Conservation (phyloP, 2,329 filamentous ascomycete genomes). For the Botrytis squamosa region DNA sequence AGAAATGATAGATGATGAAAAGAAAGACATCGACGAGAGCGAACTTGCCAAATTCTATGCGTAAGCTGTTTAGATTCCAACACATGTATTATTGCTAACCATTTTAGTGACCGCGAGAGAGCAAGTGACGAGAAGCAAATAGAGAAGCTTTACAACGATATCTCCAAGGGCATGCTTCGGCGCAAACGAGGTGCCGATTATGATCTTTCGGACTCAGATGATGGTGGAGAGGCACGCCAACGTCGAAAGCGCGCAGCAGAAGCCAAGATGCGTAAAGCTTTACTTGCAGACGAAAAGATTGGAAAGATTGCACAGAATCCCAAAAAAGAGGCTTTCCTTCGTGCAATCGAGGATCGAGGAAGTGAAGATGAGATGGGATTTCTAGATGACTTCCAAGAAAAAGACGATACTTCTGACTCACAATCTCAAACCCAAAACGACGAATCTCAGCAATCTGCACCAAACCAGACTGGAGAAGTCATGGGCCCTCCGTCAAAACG, state of each 20-base stretch:
- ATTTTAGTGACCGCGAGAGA: constrained; percentile 70
- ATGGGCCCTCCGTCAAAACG: constrained; percentile 40
- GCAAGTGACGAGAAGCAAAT: constrained; percentile 81
- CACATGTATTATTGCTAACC: constrained; percentile 17
- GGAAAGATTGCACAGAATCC: constrained; percentile 87
- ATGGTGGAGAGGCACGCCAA: constrained; percentile 73
- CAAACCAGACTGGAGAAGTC: constrained; percentile 49
- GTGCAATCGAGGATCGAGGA: constrained; percentile 80
- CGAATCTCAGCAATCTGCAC: constrained; percentile 43
- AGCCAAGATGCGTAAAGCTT: constrained; percentile 84
- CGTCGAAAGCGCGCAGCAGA: constrained; percentile 85
- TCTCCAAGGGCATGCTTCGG: constrained; percentile 83
- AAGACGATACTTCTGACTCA: constrained; percentile 42
- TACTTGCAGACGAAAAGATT: constrained; percentile 85
- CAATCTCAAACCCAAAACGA: constrained; percentile 43
- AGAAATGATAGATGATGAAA: constrained; percentile 88
- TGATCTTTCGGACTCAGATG: constrained; percentile 87
- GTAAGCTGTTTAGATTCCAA: constrained; percentile 54
- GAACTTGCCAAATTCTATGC: constrained; percentile 84
- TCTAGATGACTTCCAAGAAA: constrained; percentile 53
- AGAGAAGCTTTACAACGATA: constrained; percentile 87
- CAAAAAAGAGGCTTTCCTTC: constrained; percentile 86
- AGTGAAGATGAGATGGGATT: constrained; percentile 77
- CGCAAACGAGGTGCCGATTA: constrained; percentile 79
- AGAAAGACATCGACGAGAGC: constrained; percentile 74